Evolutionary conservation across 352 stramenopile genomes (phyloP).

Genomic region (Peronospora tabacina): DNA sequence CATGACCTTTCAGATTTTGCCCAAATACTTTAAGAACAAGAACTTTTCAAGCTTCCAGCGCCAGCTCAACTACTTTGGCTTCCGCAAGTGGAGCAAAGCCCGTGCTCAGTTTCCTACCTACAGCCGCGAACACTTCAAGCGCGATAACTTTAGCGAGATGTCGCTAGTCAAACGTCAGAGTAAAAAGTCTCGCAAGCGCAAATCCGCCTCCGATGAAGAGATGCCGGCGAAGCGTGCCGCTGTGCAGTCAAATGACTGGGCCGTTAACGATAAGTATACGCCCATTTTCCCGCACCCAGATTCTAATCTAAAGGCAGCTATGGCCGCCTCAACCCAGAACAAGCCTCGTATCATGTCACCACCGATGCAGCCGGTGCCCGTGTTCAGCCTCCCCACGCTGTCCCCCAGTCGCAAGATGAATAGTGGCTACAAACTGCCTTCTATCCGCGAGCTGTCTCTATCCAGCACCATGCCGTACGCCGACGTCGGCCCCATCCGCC

Average conservation of each 20-base stretch:
- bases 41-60: conserved; percentile 94
- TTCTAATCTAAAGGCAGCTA: background rate
- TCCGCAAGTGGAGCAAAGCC: conserved; percentile 87
- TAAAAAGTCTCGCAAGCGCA: conserved; percentile 78
- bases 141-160: conserved; percentile 82
- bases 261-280: conserved; percentile 49
- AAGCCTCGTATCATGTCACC: conserved; percentile 14
- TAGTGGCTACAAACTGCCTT: background rate
- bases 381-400: conserved; percentile 31
- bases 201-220: conserved; percentile 27
- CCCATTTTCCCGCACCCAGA: conserved; percentile 48
- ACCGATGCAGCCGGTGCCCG: conserved; percentile 17
- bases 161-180: conserved; percentile 81
- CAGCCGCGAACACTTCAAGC: conserved; percentile 73
- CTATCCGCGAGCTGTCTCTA: background rate
- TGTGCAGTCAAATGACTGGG: conserved; percentile 16
- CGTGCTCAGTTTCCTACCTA: conserved; percentile 69
- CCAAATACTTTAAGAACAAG: conserved; percentile 94
- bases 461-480: background rate
- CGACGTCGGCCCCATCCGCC: background rate
- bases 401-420: conserved; percentile 35
- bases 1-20: conserved; percentile 85
- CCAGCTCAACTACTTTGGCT: conserved; percentile 94
- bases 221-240: conserved; percentile 32
- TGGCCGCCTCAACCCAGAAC: conserved; percentile 10